phyloP scores from a whole-genome alignment of 164 flowering plant genomes.

The Saururus chinensis region DNA sequence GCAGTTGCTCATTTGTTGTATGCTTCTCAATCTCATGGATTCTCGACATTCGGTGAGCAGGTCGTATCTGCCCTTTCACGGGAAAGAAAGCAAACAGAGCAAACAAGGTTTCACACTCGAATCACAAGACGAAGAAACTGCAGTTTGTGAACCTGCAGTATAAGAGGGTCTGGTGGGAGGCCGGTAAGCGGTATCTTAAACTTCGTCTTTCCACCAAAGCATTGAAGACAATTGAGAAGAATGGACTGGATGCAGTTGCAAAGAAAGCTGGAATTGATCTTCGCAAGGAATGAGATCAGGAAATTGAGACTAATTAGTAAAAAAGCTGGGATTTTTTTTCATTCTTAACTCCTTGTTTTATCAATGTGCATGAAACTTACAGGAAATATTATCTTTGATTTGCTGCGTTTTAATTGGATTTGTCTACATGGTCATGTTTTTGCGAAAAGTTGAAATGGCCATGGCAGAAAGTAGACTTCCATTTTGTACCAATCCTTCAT shows the following conservation, averaged over 20 bases:
- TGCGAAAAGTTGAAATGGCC: too few relatives aligned
- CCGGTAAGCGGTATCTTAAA: slow-evolving; percentile 75
- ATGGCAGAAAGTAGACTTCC: too few relatives aligned
- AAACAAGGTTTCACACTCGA: slow-evolving; percentile 76
- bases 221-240: slow-evolving; percentile 86
- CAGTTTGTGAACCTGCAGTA: slow-evolving; percentile 91
- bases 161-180: slow-evolving; percentile 98
- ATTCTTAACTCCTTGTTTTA: too few relatives aligned
- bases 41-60: slow-evolving; percentile 22
- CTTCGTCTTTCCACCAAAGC: slow-evolving; percentile 89
- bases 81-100: slow-evolving; percentile 88
- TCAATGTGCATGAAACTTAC: too few relatives aligned
- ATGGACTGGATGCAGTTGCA: slow-evolving; percentile 82
- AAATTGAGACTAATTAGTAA: too few relatives aligned
- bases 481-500: too few relatives aligned
- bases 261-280: slow-evolving; percentile 96
- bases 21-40: neutral
- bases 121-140: slow-evolving; percentile 81
- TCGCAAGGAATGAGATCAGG: slow-evolving; percentile 34
- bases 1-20: neutral
- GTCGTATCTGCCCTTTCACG: slow-evolving; percentile 85
- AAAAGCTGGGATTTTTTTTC: too few relatives aligned
- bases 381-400: too few relatives aligned
- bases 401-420: too few relatives aligned
- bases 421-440: too few relatives aligned